Evolutionary conservation across 805 yeast species (phyloP), one percentile per base, ranked within the genome.

Genomic region (Wickerhamiella shivajii): DNA sequence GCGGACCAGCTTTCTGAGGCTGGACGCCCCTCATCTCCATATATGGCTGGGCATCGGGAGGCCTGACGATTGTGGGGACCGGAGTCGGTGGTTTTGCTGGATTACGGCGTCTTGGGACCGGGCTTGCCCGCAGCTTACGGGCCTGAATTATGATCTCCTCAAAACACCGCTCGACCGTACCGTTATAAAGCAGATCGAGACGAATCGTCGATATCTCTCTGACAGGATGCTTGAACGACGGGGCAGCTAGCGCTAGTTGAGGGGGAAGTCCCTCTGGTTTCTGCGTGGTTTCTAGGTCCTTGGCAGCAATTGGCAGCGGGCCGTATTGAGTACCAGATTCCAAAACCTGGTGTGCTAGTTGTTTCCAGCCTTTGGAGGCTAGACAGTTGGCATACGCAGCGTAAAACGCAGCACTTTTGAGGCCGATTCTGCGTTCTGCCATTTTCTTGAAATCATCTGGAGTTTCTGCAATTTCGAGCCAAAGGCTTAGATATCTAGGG

Each of bases 381-480:
- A 77, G 52, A 37, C 57, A 69, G 20, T 64, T 61, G 1, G 93
- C 80, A 56, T 78, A 81, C 39, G 71, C 77, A 49, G 83, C 94
- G 49, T 84, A 87, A 50, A 67, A 84, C 13, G 71, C 45, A 0
- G 94, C 71, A 32, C 81, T 57, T 24, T 61, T 61, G 21, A 48
- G 50, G 1, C 94, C 97, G 22, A 87, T 79, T 30, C 66, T 70
- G 41, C 76, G 73, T 39, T 74, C 68, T 27, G 74, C 69, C 54
- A 87, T 60, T 47, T 75, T 83, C 5, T 69, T 61, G 51, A 76
- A 84, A 2, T 79, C 61, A 34, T 77, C 85, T 0, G 85, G 84
- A 11, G 75, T 66, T 39, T 75, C 80, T 2, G 77, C 66, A 46
- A 66, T 73, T 43, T 71, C 73, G 24, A 85, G 53, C 96, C 98